Evolutionary conservation across 345 rosid genomes (phyloP).

Genomic region (Eucalyptus cladocalyx): DNA sequence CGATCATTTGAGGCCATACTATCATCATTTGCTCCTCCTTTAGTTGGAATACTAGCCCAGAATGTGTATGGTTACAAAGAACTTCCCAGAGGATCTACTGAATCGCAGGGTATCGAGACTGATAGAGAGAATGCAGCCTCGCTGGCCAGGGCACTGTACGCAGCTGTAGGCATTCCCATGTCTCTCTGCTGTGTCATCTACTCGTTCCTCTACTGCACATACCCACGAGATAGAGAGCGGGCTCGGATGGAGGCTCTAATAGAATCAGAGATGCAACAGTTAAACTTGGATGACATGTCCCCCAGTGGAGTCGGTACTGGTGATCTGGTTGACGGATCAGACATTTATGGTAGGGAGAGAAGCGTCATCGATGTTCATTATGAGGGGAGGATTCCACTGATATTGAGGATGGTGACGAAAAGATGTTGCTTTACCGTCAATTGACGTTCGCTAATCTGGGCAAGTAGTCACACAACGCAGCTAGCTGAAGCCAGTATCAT

Average conservation of each 20-base stretch:
- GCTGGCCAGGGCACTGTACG: constrained; percentile 66
- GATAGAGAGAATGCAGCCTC: constrained; percentile 74
- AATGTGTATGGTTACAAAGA: constrained; percentile 77
- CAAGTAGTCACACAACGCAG: neutral
- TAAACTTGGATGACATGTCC: neutral
- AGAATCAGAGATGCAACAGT: constrained; percentile 64
- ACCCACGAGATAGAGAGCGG: constrained; percentile 67
- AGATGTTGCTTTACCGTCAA: constrained; percentile 17
- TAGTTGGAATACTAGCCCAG: constrained; percentile 75
- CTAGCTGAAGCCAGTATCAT: neutral
- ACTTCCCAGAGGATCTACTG: constrained; percentile 29
- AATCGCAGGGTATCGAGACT: constrained; percentile 30
- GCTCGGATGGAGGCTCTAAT: constrained; percentile 71
- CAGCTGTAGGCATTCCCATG: constrained; percentile 75
- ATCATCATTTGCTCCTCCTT: constrained; percentile 83
- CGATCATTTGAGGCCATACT: constrained; percentile 68
- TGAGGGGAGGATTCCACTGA: constrained; percentile 11
- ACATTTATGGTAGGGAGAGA: constrained; percentile 5
- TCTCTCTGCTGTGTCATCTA: constrained; percentile 66
- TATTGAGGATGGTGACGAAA: constrained; percentile 25
- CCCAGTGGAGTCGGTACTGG: neutral
- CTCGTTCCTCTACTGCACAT: constrained; percentile 62
- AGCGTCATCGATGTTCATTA: constrained; percentile 13
- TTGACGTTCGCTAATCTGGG: constrained; percentile 24
- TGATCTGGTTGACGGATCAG: neutral